A percentile compares a stretch with the other conserved stretches of the same genome.
phyloP scores from a whole-genome alignment of 345 rosid genomes.

The Eucalyptus curtisii region DNA sequence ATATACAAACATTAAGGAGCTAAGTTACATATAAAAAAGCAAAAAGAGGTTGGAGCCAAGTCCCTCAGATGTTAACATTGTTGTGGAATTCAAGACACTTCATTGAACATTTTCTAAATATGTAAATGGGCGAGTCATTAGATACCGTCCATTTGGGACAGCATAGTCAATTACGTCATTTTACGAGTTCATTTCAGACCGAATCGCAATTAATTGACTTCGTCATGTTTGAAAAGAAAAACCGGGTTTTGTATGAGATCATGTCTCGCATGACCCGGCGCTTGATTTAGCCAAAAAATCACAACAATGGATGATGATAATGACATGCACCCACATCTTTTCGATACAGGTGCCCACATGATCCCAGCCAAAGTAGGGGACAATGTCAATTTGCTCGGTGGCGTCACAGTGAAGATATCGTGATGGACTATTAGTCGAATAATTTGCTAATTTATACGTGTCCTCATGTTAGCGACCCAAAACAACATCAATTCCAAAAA shows the following conservation, averaged over 20 bases:
- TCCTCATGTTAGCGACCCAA: background rate
- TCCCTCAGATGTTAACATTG: background rate
- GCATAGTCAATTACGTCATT: background rate
- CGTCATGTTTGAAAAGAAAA: background rate
- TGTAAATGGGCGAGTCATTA: background rate
- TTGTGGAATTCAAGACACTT: background rate
- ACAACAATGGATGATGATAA: background rate
- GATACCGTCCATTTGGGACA: background rate
- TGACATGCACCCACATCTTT: background rate
- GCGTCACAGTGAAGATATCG: background rate
- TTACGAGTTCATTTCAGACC: background rate
- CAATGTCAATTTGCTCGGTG: background rate
- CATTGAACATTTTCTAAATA: background rate
- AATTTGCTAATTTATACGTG: background rate
- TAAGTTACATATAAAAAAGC: background rate
- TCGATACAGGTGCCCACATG: background rate
- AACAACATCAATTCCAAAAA: background rate
- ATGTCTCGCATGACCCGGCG: background rate
- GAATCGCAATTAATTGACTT: background rate
- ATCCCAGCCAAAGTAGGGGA: background rate
- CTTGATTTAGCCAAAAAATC: background rate
- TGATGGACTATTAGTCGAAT: background rate
- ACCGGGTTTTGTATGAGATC: background rate
- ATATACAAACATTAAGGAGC: background rate
- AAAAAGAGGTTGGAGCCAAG: background rate